These are phyloP conservation scores for Cymbopogon flexuosus DNA, from an alignment of 202 grass and related monocot genomes.

Conservation along the genomic window DNA sequence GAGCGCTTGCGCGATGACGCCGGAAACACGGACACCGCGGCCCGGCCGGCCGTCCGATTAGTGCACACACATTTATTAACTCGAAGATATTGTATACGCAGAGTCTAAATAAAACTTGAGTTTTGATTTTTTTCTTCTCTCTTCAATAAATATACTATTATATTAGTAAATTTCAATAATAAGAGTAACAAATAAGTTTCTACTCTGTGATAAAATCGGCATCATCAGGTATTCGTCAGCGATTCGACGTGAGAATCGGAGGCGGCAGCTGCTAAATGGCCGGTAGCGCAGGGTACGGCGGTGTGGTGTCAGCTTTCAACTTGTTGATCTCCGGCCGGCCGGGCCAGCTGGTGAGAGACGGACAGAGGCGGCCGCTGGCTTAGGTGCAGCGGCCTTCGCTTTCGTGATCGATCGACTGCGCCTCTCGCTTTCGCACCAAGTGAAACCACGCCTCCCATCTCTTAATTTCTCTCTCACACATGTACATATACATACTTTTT, in stretches of 20 bases:
- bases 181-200: no score
- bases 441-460: no score
- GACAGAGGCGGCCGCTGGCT: neutral
- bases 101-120: no score
- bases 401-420: neutral
- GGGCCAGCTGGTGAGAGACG: neutral
- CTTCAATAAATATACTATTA: no score
- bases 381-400: neutral
- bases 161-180: no score
- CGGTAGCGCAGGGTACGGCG: neutral
- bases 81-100: no score
- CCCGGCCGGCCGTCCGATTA: neutral
- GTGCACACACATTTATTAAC: no score
- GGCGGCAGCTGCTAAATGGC: neutral
- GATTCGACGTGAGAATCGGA: neutral
- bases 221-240: no score
- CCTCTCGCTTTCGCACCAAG: neutral
- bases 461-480: no score
- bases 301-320: neutral
- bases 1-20: neutral
- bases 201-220: no score
- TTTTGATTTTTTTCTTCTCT: no score
- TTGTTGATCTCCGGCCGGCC: neutral
- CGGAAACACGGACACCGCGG: neutral
- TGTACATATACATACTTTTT: no score